Evolutionary conservation across 495 filamentous ascomycete species (phyloP).

Genomic region (Neurospora africana): DNA sequence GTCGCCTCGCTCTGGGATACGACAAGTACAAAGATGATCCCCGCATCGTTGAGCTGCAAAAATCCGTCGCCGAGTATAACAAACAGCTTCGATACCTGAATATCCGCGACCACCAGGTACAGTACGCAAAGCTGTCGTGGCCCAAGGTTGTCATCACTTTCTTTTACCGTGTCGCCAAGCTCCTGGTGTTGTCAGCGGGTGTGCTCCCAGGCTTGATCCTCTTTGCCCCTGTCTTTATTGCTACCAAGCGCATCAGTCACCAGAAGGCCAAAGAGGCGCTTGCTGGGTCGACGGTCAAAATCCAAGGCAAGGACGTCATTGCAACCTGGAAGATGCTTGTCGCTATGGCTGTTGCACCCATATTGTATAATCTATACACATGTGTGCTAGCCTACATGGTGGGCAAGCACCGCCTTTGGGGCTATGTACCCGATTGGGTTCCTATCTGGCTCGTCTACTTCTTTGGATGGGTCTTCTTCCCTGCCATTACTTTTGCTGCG

Average conservation of each 20-base stretch:
- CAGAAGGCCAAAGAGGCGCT: slow-evolving; percentile 86
- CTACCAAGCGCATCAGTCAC: slow-evolving; percentile 78
- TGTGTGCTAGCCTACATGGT: slow-evolving; percentile 64
- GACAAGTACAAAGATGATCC: slow-evolving; percentile 85
- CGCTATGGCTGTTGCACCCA: slow-evolving; percentile 74
- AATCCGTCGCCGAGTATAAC: slow-evolving; percentile 79
- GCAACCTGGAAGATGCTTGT: slow-evolving; percentile 98
- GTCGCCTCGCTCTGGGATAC: slow-evolving; percentile 85
- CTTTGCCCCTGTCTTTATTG: slow-evolving; percentile 86
- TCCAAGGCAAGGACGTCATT: slow-evolving; percentile 90
- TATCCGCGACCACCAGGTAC: slow-evolving; percentile 90
- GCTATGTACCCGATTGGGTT: slow-evolving; percentile 66
- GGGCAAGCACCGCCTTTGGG: slow-evolving; percentile 68
- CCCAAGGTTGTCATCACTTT: slow-evolving; percentile 63
- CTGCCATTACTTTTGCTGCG: slow-evolving; percentile 82
- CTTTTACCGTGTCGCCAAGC: slow-evolving; percentile 68
- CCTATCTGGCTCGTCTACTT: slow-evolving; percentile 69
- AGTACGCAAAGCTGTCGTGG: slow-evolving; percentile 77
- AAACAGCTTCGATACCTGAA: slow-evolving; percentile 73
- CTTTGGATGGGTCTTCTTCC: slow-evolving; percentile 68
- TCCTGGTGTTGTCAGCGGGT: slow-evolving; percentile 63
- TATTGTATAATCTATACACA: slow-evolving; percentile 76
- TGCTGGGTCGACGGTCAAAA: slow-evolving; percentile 85
- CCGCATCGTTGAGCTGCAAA: slow-evolving; percentile 68
- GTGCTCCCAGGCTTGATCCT: slow-evolving; percentile 80